These are phyloP conservation scores for Grosmannia serpens DNA, from an alignment of 2,329 filamentous ascomycete species.

Conservation along the genomic window DNA sequence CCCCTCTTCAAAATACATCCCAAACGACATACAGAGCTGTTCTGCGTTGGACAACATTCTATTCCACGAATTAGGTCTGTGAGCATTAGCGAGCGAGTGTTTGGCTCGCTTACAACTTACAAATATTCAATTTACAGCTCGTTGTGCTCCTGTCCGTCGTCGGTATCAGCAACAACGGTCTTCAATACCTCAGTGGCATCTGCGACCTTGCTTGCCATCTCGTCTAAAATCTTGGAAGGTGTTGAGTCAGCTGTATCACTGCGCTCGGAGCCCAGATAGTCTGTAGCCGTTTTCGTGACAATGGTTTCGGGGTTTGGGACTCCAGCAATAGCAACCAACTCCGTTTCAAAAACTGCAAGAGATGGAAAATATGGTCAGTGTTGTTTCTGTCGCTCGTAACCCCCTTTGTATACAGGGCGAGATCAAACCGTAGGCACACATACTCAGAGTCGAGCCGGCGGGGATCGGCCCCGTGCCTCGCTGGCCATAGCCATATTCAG, in stretches of 20 bases:
- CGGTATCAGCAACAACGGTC: slow-evolving; percentile 40
- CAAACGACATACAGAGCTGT: too few relatives aligned
- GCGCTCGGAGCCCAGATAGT: slow-evolving; percentile 18
- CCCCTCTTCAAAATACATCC: too few relatives aligned
- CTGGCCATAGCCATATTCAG: slow-evolving; percentile 71
- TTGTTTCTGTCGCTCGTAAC: not conserved
- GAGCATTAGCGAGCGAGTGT: too few relatives aligned
- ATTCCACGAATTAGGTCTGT: slow-evolving; percentile 7
- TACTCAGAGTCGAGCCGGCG: slow-evolving; percentile 64
- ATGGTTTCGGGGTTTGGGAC: slow-evolving; percentile 43
- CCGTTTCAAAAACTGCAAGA: slow-evolving; percentile 50
- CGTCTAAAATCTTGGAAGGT: slow-evolving; percentile 23
- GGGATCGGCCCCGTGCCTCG: slow-evolving; percentile 73
- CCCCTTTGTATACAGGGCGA: not conserved
- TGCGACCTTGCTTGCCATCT: slow-evolving; percentile 33
- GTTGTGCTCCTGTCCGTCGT: slow-evolving; percentile 46
- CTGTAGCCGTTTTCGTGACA: slow-evolving; percentile 25
- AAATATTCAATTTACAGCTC: slow-evolving; percentile 46
- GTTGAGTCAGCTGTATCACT: slow-evolving; percentile 15
- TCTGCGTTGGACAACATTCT: too few relatives aligned
- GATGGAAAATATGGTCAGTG: not conserved
- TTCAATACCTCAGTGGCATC: slow-evolving; percentile 31
- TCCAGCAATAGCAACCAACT: slow-evolving; percentile 73
- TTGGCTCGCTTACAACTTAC: too few relatives aligned
- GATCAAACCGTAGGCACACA: slow-evolving; percentile 11